These are phyloP conservation scores for Lathyrus sativus DNA, from an alignment of 306 rosid genomes.

Conservation along the genomic window DNA sequence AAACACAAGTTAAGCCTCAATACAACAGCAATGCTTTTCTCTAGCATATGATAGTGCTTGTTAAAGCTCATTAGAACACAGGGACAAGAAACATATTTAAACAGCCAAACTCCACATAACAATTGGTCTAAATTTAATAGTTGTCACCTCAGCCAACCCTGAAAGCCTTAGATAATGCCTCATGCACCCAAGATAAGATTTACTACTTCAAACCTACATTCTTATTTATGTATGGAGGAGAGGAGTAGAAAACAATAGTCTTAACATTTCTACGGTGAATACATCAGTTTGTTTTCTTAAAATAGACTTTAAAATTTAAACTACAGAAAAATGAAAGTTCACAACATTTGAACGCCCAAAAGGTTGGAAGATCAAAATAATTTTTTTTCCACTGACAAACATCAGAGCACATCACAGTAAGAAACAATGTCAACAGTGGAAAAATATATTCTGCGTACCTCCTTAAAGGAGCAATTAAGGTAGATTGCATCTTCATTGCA, in stretches of 20 bases:
- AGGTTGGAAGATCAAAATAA: slow-evolving; percentile 10
- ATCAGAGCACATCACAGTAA: slow-evolving; percentile 4
- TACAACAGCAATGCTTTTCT: background rate
- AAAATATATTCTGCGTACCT: slow-evolving; percentile 52
- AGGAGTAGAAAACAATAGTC: too few species aligned
- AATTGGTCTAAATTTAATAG: background rate
- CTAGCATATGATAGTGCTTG: background rate
- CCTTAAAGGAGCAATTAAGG: slow-evolving; percentile 63
- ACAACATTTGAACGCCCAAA: slow-evolving; percentile 2
- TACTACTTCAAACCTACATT: too few species aligned
- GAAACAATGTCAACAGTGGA: background rate
- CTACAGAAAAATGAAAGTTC: background rate
- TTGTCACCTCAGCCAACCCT: background rate
- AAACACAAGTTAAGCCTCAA: background rate
- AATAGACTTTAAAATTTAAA: slow-evolving; percentile 16
- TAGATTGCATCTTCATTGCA: slow-evolving; percentile 48
- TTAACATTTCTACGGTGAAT: background rate
- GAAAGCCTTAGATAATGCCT: too few species aligned
- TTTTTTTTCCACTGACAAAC: background rate
- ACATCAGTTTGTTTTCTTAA: slow-evolving; percentile 10
- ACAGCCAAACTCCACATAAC: background rate
- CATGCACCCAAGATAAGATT: too few species aligned
- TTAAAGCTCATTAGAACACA: background rate
- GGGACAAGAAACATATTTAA: background rate
- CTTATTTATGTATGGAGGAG: too few species aligned